phyloP scores from a whole-genome alignment of 768 basidiomycete species.

The Kwoniella dendrophila region DNA sequence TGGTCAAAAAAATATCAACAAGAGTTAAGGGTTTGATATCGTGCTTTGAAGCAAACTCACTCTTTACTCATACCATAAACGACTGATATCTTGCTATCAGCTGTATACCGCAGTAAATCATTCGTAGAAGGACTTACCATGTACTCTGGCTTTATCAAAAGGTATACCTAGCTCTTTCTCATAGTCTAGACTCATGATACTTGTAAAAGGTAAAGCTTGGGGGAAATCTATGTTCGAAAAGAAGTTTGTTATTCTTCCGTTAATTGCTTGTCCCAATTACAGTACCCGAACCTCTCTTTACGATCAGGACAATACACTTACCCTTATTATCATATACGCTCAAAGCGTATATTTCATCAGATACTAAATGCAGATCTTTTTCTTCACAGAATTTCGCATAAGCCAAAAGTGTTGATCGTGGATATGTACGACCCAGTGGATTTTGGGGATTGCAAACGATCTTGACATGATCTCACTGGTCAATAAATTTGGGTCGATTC shows the following conservation, averaged over 20 bases:
- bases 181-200: conserved; percentile 48
- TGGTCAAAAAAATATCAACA: background rate
- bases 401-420: conserved; percentile 46
- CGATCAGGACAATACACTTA: conserved; percentile 9
- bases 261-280: too few species aligned
- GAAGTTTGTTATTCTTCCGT: background rate
- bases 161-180: conserved; percentile 46
- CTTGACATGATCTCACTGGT: conserved; percentile 2
- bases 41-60: conserved; percentile 37
- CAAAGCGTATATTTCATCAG: conserved; percentile 55
- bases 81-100: conserved; percentile 19
- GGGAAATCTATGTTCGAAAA: conserved; percentile 21
- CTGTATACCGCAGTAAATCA: background rate
- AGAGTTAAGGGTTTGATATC: background rate
- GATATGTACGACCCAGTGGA: conserved; percentile 43
- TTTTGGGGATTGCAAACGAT: conserved; percentile 51
- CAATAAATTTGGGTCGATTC: background rate
- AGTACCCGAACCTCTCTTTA: too few species aligned
- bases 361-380: conserved; percentile 52
- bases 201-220: conserved; percentile 46
- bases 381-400: conserved; percentile 53
- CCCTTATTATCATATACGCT: conserved; percentile 47
- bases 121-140: conserved; percentile 36
- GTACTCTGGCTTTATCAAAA: conserved; percentile 46
- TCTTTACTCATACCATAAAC: conserved; percentile 54